These are phyloP conservation scores for Nemania diffusa DNA, from an alignment of 2,329 filamentous ascomycete genomes.

Conservation along the genomic window DNA sequence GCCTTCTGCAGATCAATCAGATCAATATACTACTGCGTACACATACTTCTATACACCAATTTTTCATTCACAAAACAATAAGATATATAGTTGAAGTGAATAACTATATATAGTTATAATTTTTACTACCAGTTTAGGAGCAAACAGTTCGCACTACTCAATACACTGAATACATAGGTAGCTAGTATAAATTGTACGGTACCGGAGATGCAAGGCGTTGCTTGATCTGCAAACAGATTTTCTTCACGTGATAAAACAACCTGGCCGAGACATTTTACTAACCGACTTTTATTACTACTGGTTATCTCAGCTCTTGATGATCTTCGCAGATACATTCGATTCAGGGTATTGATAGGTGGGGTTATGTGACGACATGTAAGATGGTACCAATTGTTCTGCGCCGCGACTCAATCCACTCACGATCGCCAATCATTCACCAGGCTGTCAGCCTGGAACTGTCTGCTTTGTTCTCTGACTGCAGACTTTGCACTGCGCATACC, in stretches of 20 bases:
- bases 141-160: not conserved
- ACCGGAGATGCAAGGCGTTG: not conserved
- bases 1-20: not conserved
- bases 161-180: not conserved
- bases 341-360: not conserved
- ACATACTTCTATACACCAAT: too few relatives aligned
- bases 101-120: not conserved
- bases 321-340: not conserved
- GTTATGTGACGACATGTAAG: not conserved
- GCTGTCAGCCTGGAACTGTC: not conserved
- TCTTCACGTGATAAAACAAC: not conserved
- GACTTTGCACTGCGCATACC: not conserved
- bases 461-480: not conserved
- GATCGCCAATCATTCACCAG: not conserved
- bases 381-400: not conserved
- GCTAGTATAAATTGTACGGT: not conserved
- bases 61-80: too few relatives aligned
- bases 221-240: not conserved
- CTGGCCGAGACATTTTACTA: not conserved
- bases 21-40: not conserved
- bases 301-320: not conserved
- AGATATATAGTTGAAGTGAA: too few relatives aligned
- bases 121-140: not conserved
- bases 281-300: not conserved
- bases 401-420: not conserved